phyloP scores from a whole-genome alignment of 116 monocot genomes.

The Posidonia oceanica region DNA sequence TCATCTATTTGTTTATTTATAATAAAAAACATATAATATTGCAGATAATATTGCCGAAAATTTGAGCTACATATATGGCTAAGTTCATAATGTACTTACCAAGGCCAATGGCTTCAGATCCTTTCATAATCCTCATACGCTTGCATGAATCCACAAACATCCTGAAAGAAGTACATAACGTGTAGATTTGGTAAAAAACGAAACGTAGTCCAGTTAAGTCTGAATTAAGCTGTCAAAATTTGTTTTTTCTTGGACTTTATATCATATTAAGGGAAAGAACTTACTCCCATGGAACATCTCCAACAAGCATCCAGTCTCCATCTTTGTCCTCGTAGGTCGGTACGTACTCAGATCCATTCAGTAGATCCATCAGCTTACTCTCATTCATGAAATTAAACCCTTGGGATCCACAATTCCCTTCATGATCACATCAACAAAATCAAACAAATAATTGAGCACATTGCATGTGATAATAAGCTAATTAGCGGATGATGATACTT shows the following conservation, averaged over 20 bases:
- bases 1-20: no score
- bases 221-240: background rate
- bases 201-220: background rate
- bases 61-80: no score
- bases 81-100: slow-evolving; percentile 4
- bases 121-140: slow-evolving; percentile 26
- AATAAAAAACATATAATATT: no score
- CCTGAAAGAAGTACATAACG: slow-evolving; percentile 6
- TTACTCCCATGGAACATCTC: slow-evolving; percentile 30
- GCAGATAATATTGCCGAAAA: no score
- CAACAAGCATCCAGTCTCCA: slow-evolving; percentile 29
- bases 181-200: no score
- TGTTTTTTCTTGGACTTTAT: background rate
- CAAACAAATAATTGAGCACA: background rate
- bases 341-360: slow-evolving; percentile 31
- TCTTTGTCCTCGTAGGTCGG: slow-evolving; percentile 31
- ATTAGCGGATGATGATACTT: no score
- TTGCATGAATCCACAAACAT: slow-evolving; percentile 34
- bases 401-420: slow-evolving; percentile 16
- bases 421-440: background rate
- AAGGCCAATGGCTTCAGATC: slow-evolving; percentile 29
- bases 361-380: slow-evolving; percentile 24
- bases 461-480: background rate
- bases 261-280: background rate
- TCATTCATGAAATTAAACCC: slow-evolving; percentile 26